Evolutionary conservation across 257 asterid species (phyloP).

Genomic region (Petrea volubilis): DNA sequence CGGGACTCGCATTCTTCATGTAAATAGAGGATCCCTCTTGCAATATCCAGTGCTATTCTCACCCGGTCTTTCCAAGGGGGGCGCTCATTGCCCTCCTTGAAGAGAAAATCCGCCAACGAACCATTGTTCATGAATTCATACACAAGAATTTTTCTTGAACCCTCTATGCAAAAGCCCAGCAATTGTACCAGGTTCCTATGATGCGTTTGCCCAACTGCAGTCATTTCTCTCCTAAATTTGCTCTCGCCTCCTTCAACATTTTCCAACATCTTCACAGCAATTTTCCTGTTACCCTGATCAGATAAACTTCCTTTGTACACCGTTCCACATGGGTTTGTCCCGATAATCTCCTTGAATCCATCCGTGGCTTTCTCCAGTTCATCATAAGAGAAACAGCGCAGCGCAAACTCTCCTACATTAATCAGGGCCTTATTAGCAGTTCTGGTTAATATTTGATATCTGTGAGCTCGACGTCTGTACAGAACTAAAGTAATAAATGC

Average conservation of each 20-base stretch:
- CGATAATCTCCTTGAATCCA: background rate
- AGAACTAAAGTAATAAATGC: background rate
- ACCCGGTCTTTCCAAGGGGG: constrained; percentile 3
- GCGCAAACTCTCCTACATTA: background rate
- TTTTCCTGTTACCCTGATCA: background rate
- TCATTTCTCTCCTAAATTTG: background rate
- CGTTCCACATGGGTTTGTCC: background rate
- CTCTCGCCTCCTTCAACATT: background rate
- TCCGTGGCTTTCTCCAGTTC: constrained; percentile 11
- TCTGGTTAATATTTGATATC: background rate
- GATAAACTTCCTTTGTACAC: background rate
- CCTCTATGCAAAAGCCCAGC: constrained; percentile 2
- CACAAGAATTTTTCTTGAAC: background rate
- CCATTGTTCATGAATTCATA: constrained; percentile 1
- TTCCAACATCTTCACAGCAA: background rate
- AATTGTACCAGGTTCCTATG: constrained; percentile 1
- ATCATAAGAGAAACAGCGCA: background rate
- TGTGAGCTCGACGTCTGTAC: background rate
- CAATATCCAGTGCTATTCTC: background rate
- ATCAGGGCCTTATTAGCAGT: background rate
- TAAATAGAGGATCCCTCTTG: background rate
- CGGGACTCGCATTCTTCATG: constrained; percentile 9
- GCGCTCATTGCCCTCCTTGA: background rate
- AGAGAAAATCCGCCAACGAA: background rate
- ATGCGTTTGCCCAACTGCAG: constrained; percentile 5